Evolutionary conservation across 1,284 basidiomycete genomes (phyloP).

Genomic region (Puccinia horiana): DNA sequence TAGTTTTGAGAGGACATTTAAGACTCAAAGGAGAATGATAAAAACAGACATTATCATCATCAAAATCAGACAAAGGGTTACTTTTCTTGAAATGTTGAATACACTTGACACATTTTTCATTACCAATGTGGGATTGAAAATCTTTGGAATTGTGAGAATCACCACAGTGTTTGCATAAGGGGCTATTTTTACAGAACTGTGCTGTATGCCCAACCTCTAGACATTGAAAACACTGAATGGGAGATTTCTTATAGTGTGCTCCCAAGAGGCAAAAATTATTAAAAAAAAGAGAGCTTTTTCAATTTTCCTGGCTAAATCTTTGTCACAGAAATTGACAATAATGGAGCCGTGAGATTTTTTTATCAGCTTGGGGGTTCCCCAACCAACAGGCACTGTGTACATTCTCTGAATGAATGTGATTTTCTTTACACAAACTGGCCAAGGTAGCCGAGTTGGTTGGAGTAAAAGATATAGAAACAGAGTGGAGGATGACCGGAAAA

Average conservation of each 20-base stretch:
- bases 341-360: background rate
- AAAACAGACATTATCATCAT: background rate
- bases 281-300: background rate
- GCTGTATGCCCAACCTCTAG: background rate
- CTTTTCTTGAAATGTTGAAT: background rate
- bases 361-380: background rate
- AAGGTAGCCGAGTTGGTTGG: background rate
- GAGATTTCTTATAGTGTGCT: too few species aligned
- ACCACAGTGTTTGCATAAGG: background rate
- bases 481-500: background rate
- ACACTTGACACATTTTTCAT: background rate
- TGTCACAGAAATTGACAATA: background rate
- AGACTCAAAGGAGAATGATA: background rate
- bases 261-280: background rate
- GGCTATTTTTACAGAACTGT: too few species aligned
- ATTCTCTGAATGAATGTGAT: background rate
- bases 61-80: background rate
- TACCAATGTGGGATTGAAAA: background rate
- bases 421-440: background rate
- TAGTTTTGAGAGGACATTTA: too few species aligned
- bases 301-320: background rate
- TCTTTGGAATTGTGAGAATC: background rate
- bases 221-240: background rate
- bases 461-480: background rate
- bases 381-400: background rate